These are phyloP conservation scores for Aureoboletus auriporus DNA, from an alignment of 768 basidiomycete species.

Conservation along the genomic window DNA sequence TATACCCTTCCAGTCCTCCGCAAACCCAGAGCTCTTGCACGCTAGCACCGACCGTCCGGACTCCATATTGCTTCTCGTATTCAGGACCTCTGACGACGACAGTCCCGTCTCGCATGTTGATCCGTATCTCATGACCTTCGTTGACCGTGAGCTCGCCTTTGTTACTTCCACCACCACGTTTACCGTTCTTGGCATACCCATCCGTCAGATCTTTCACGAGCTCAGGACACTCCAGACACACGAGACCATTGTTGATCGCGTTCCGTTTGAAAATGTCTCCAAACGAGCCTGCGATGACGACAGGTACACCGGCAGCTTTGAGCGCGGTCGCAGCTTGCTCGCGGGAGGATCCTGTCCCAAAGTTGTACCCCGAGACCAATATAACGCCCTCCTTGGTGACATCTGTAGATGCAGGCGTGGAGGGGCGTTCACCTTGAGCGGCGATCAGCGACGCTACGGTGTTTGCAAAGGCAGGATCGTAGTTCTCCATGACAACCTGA, in stretches of 20 bases:
- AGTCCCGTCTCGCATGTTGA: constrained; percentile 68
- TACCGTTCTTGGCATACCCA: constrained; percentile 67
- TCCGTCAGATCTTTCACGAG: constrained; percentile 82
- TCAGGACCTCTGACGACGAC: constrained; percentile 46
- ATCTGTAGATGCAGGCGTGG: constrained; percentile 14
- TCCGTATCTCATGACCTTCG: constrained; percentile 56
- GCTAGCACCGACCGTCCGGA: constrained; percentile 82
- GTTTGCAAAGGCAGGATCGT: constrained; percentile 82
- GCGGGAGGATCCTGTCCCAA: constrained; percentile 96
- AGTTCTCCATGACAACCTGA: constrained; percentile 99
- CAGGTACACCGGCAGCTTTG: constrained; percentile 86
- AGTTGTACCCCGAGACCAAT: constrained; percentile 93
- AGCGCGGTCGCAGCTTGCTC: constrained; percentile 99
- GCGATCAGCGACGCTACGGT: constrained; percentile 54
- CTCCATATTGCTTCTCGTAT: constrained; percentile 55
- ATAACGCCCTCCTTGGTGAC: constrained; percentile 59
- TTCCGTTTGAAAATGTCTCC: constrained; percentile 99
- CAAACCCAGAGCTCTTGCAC: constrained; percentile 98
- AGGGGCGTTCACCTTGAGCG: constrained; percentile 15
- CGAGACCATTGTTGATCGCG: constrained; percentile 96
- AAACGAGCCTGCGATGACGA: constrained; percentile 96
- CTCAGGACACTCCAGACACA: constrained; percentile 90
- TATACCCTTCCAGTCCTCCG: constrained; percentile 90
- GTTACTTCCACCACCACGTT: constrained; percentile 72
- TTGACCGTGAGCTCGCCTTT: constrained; percentile 85